phyloP scores from a whole-genome alignment of 1,284 basidiomycete genomes.

The Pisolithus thermaeus region DNA sequence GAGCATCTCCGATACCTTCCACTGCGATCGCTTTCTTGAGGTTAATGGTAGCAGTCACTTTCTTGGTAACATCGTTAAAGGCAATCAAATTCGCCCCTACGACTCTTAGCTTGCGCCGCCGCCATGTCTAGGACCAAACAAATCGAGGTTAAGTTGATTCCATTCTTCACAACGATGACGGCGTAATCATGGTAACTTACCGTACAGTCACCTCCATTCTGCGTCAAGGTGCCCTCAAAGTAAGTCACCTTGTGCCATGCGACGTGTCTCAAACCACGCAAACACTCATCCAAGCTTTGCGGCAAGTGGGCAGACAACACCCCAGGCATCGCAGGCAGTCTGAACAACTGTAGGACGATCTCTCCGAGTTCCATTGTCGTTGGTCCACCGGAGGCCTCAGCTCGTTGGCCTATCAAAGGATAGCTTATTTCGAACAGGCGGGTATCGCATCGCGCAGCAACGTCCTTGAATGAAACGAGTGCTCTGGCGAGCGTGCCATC shows the following conservation, averaged over 20 bases:
- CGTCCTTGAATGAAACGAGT: constrained; percentile 82
- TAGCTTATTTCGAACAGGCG: constrained; percentile 79
- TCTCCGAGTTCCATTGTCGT: constrained; percentile 68
- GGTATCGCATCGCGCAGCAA: constrained; percentile 76
- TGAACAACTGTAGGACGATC: constrained; percentile 82
- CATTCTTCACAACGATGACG: neutral
- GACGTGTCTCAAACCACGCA: constrained; percentile 82
- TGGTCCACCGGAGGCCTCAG: constrained; percentile 50
- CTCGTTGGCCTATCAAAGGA: constrained; percentile 74
- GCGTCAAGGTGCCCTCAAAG: constrained; percentile 90
- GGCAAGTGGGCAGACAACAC: constrained; percentile 77
- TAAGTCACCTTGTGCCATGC: constrained; percentile 91
- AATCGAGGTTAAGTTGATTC: constrained; percentile 2
- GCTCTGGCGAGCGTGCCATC: constrained; percentile 78
- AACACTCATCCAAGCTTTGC: constrained; percentile 88
- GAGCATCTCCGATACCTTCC: constrained; percentile 67
- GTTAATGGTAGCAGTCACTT: constrained; percentile 86
- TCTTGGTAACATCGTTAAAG: constrained; percentile 92
- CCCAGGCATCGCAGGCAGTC: constrained; percentile 82
- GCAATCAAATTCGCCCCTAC: constrained; percentile 86
- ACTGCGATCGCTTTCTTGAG: constrained; percentile 78
- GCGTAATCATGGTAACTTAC: constrained; percentile 41
- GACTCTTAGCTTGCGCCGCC: constrained; percentile 80
- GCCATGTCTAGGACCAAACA: constrained; percentile 61
- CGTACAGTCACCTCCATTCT: constrained; percentile 90